These are phyloP conservation scores for Chrysochromulina parva DNA, from an alignment of 78 protist species.

Conservation along the genomic window DNA sequence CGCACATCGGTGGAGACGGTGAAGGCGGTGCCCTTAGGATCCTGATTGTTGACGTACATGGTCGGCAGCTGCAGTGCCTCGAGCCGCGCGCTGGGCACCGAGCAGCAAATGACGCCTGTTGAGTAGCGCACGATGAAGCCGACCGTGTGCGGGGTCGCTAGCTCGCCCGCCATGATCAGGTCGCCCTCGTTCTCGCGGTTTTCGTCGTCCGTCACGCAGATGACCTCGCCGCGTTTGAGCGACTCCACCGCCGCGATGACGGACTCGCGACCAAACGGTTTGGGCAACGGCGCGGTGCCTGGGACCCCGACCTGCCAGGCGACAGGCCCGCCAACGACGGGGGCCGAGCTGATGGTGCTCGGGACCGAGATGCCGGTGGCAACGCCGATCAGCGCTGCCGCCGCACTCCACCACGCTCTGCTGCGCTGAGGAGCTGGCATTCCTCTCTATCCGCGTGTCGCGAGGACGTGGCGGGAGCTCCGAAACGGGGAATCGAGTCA, in stretches of 20 bases:
- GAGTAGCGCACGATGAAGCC: slow-evolving; percentile 29
- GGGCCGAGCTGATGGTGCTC: too few species aligned
- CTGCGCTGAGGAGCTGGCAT: too few species aligned
- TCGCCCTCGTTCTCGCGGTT: slow-evolving; percentile 45
- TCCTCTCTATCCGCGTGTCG: too few species aligned
- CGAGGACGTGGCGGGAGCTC: too few species aligned
- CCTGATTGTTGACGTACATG: background rate
- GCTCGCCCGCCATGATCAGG: slow-evolving; percentile 37
- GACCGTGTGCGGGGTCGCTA: background rate
- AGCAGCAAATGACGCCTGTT: slow-evolving; percentile 35
- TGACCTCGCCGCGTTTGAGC: background rate
- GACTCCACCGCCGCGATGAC: slow-evolving; percentile 26
- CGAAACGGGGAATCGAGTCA: too few species aligned
- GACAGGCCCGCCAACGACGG: too few species aligned
- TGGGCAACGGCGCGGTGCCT: background rate
- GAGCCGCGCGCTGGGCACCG: background rate
- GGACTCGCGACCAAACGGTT: background rate
- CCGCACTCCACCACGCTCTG: too few species aligned
- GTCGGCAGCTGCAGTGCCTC: slow-evolving; percentile 12
- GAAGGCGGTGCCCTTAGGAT: slow-evolving; percentile 46
- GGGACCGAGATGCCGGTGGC: too few species aligned
- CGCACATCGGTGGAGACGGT: slow-evolving; percentile 28
- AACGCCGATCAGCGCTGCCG: too few species aligned
- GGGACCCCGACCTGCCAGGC: too few species aligned
- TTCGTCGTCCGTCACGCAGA: slow-evolving; percentile 43